Evolutionary conservation across 2,329 filamentous ascomycete genomes (phyloP), one percentile per base, ranked within the genome.

Genomic region (Tolypocladium sp.): DNA sequence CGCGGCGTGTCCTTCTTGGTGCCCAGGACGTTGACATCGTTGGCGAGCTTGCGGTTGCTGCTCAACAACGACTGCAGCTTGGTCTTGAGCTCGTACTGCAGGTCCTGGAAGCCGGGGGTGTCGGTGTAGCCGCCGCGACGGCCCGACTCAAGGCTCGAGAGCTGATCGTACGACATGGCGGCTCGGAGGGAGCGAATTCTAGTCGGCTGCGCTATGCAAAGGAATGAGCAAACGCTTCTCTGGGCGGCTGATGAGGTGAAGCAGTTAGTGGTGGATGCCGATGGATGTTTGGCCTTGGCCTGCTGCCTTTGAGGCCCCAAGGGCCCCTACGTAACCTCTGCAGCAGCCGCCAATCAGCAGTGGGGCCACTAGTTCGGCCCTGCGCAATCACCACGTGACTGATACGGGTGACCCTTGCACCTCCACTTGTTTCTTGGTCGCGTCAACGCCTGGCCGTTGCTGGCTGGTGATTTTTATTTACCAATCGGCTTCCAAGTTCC

Each of bases 1-100:
- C 92, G 86, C 62, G 94, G 90, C 4, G 92, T 97, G 73, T 99
- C 94, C 61, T 92, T 88, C 73, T 89, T 90, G 10, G 92, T 96
- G 12, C 94, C 93, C 35, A 99, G 80, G 17, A 95, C 86, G 46
- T 86, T 86, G 62, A 97, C 85, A 74, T 97, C 91, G 67, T 88
- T 89, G 64, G 87, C 88, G 27, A 99, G 82, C 60, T 91, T 88
- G 59, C 90, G 87, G 67, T 96, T 93, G 74, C 92, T 94, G 64
- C 89, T 89, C 57, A 92, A 92, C 62, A 99, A 83, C 62, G 87
- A 86, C 77, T 97, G 96, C 56, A 99, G 82, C 73, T 93, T 89
- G 74, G 91, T 89, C 74, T 90, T 95, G 61, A 97, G 84, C 60
- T 88, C 83, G 69, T 90, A 87, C 62, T 92, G 91, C 66, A 96